A percentile compares a stretch with the other conserved stretches of the same genome.
phyloP scores from a whole-genome alignment of 2,329 filamentous ascomycete species.

The Aspergillus sp. region DNA sequence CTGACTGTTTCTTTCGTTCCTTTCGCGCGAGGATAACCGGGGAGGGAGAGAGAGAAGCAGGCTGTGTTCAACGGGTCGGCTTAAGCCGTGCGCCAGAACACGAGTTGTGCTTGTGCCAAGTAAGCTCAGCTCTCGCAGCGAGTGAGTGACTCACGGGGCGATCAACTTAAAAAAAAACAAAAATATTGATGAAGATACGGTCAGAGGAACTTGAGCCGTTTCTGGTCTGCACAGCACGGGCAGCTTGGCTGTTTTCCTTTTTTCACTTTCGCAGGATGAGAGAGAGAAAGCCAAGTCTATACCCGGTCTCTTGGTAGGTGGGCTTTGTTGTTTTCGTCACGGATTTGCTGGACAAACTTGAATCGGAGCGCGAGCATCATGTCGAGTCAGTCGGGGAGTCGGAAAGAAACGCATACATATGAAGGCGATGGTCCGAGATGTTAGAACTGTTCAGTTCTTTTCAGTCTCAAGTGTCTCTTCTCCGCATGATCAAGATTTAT shows the following conservation, averaged over 20 bases:
- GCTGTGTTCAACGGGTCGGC: not conserved
- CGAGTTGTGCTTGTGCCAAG: conserved; percentile 1
- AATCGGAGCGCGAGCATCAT: not conserved
- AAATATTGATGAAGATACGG: not conserved
- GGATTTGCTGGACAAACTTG: not conserved
- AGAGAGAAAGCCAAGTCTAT: not conserved
- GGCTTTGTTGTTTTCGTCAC: not conserved
- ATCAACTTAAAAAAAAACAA: not conserved
- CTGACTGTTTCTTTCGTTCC: not conserved
- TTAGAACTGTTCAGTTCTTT: not conserved
- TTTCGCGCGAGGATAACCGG: not conserved
- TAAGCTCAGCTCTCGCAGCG: not conserved
- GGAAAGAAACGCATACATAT: not conserved
- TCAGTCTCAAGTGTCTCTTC: not conserved
- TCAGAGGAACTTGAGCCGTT: not conserved
- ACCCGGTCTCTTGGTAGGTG: not conserved
- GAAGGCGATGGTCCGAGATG: not conserved
- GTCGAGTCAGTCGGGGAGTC: too few species aligned
- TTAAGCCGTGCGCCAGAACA: not conserved
- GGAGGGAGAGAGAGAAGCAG: not conserved
- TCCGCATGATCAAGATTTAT: not conserved
- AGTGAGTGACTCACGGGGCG: not conserved
- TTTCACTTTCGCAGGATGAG: not conserved
- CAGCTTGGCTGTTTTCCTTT: not conserved
- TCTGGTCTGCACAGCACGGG: not conserved